Evolutionary conservation across 495 filamentous ascomycete genomes (phyloP).

Genomic region (Amphirosellinia nigrospora): DNA sequence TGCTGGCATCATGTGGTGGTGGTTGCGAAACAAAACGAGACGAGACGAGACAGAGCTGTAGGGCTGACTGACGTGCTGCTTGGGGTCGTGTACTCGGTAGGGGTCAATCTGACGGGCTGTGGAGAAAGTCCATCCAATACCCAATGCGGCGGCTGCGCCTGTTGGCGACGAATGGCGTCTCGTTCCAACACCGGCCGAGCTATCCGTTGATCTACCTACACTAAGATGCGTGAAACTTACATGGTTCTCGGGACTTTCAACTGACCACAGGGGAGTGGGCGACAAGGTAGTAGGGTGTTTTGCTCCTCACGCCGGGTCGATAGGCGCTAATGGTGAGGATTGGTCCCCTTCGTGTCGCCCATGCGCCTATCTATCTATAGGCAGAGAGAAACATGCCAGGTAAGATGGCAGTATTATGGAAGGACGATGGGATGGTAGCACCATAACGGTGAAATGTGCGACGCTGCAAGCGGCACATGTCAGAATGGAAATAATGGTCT

Average conservation of each 20-base stretch:
- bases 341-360: background rate
- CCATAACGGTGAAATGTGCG: constrained; percentile 12
- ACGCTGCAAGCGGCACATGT: constrained; percentile 15
- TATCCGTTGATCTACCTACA: constrained; percentile 10
- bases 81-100: background rate
- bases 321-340: background rate
- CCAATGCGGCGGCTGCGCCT: constrained; percentile 10
- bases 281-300: too few species aligned
- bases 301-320: background rate
- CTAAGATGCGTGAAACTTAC: too few species aligned
- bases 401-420: background rate
- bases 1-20: background rate
- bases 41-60: background rate
- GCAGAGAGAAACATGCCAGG: background rate
- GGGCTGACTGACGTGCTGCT: constrained; percentile 15
- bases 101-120: constrained; percentile 16
- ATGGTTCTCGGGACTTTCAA: constrained; percentile 9
- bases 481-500: constrained; percentile 2
- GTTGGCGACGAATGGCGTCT: background rate
- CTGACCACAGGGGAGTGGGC: background rate
- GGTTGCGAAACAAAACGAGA: background rate
- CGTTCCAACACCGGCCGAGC: constrained; percentile 9
- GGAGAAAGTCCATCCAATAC: constrained; percentile 22
- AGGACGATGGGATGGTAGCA: constrained; percentile 6
- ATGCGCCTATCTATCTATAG: background rate